Evolutionary conservation across 768 basidiomycete genomes (phyloP), one percentile per base, ranked within the genome.

Genomic region (Leccinum imitatum): DNA sequence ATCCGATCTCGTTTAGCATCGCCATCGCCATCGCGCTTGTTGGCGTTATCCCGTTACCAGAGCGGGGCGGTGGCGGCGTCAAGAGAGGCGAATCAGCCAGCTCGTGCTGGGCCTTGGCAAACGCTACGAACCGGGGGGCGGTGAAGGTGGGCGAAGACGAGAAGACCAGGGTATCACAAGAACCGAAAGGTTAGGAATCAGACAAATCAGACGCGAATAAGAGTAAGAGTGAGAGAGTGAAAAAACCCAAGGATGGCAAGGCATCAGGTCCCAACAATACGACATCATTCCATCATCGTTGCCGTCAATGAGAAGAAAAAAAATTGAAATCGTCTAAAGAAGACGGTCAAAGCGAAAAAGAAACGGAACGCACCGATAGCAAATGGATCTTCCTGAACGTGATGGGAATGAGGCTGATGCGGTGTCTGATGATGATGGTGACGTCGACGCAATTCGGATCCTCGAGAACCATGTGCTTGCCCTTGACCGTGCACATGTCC

Each of bases 21-120:
- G 46, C 46, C 46, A 10, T 59, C 21, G 2, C 25, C 14, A 15
- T 13, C 5, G 23, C 1, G 13, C 11, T 9, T 6, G 47, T 6
- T 44, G 41, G 17, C n/a, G n/a, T n/a, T 9, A n/a, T n/a, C 1
- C n/a, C 41, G n/a, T 44, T 44, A 44, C 41, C 41, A 4, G 41
- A 5, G 27, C 41, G n/a, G 21, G 53, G 3, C 23, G 58, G 56
- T n/a, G 58, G 58, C 0, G 53, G 30, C 17, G 39, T 50, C 53
- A 55, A 50, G 6, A 62, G 52, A 9, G 65, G 58, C 0, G 51
- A 30, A 7, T 59, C 59, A 1, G 10, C 33, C 2, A 54, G 50
- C 13, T 61, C 61, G 0, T 48, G 50, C 6, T 61, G 67, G 1
- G 62, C 69, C 15, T 63, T 51, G 7, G 72, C 52, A 30, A 73